phyloP scores from a whole-genome alignment of 2,329 filamentous ascomycete genomes.

The Gyromitra esculenta region DNA sequence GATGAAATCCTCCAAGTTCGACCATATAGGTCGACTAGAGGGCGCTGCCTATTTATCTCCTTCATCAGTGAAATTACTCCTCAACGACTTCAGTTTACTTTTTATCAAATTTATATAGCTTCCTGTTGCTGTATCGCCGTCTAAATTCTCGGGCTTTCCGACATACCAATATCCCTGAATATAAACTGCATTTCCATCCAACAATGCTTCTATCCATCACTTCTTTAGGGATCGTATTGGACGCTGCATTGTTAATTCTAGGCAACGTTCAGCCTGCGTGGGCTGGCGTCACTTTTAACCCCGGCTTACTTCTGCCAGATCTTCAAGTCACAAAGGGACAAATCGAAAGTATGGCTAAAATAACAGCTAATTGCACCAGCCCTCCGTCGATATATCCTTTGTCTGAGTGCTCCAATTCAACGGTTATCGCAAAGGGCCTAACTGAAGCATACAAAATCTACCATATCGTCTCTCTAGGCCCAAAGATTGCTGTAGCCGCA shows the following conservation, averaged over 20 bases:
- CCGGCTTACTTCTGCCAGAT: neutral
- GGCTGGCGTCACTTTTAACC: neutral
- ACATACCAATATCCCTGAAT: neutral
- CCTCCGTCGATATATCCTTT: slow-evolving; percentile 2
- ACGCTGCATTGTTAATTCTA: neutral
- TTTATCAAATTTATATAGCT: no score
- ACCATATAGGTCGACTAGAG: no score
- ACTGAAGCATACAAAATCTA: slow-evolving; percentile 10
- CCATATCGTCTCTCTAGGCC: slow-evolving; percentile 13
- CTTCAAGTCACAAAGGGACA: neutral
- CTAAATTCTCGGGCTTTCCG: no score
- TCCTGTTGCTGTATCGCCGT: no score
- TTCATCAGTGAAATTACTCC: no score
- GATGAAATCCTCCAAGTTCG: no score
- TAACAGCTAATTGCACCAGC: neutral
- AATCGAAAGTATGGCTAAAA: neutral
- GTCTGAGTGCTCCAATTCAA: slow-evolving; percentile 17
- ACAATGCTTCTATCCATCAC: neutral
- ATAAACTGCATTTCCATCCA: neutral
- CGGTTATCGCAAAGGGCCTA: neutral
- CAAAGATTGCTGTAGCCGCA: neutral
- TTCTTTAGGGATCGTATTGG: neutral
- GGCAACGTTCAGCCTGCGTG: neutral
- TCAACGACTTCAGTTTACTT: no score
- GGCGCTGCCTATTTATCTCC: no score